These are phyloP conservation scores for Cenchrus americanus DNA, from an alignment of 176 grass and related monocot genomes.

Conservation along the genomic window DNA sequence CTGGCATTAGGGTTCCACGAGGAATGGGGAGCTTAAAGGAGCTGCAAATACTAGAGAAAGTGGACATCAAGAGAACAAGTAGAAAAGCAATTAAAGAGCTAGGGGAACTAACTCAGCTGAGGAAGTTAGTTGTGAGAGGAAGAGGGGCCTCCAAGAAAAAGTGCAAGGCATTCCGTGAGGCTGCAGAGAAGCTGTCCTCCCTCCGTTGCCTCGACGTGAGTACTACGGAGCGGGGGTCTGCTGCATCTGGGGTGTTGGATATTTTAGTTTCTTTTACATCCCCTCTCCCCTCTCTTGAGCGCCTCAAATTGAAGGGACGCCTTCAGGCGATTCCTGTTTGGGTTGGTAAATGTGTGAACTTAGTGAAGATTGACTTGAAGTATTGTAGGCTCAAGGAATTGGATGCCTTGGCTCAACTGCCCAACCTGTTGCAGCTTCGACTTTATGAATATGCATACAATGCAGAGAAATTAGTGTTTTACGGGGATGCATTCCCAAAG, in stretches of 20 bases:
- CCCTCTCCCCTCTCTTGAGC: not conserved
- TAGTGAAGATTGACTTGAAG: not conserved
- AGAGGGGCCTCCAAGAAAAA: not conserved
- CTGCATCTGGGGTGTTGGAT: not conserved
- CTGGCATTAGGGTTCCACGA: not conserved
- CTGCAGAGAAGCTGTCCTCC: not conserved
- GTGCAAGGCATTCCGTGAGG: not conserved
- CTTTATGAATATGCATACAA: fast-evolving
- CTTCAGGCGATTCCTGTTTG: conserved; percentile 16
- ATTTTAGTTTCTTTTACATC: not conserved
- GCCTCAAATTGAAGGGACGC: not conserved
- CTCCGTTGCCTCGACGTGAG: not conserved
- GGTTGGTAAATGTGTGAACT: not conserved
- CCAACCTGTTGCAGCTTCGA: not conserved
- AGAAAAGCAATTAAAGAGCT: conserved; percentile 17
- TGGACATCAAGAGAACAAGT: conserved; percentile 18
- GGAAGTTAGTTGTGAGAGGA: not conserved
- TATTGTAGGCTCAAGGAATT: not conserved
- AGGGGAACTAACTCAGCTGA: conserved; percentile 22
- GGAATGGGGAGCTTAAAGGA: conserved; percentile 17
- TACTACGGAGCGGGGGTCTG: fast-evolving
- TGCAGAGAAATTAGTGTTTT: not conserved
- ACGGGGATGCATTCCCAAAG: not conserved
- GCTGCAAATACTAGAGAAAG: conserved; percentile 11
- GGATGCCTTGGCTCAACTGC: not conserved